phyloP scores from a whole-genome alignment of 768 basidiomycete species.

The Amanita fuliginea region DNA sequence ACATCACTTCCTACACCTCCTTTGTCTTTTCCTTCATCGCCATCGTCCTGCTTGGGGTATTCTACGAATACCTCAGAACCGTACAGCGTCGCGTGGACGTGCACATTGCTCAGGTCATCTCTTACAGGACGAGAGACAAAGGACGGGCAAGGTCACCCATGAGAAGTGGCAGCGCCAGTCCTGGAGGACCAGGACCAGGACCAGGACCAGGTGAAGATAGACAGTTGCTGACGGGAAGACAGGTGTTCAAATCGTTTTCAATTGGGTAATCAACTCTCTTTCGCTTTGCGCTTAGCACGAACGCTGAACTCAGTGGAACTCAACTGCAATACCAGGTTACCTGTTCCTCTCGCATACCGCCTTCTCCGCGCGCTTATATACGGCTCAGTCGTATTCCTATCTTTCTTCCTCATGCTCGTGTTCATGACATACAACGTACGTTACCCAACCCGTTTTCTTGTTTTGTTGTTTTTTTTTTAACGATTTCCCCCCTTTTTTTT shows the following conservation, averaged over 20 bases:
- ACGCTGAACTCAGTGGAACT: background rate
- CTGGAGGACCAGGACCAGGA: too few relatives aligned
- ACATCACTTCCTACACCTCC: slow-evolving; percentile 42
- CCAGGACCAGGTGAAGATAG: slow-evolving; percentile 25
- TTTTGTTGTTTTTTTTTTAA: background rate
- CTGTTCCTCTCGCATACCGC: slow-evolving; percentile 39
- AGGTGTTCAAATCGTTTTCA: slow-evolving; percentile 21
- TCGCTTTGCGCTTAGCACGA: background rate
- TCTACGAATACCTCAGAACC: slow-evolving; percentile 71
- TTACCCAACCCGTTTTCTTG: slow-evolving; percentile 5
- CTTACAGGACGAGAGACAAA: slow-evolving; percentile 36
- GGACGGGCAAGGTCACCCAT: slow-evolving; percentile 11
- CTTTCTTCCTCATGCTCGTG: slow-evolving; percentile 89
- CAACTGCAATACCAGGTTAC: too few relatives aligned
- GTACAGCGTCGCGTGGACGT: slow-evolving; percentile 50
- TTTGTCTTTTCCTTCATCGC: slow-evolving; percentile 58
- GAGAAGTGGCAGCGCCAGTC: slow-evolving; percentile 14
- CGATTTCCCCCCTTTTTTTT: background rate
- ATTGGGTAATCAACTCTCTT: slow-evolving; percentile 29
- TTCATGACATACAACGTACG: slow-evolving; percentile 96
- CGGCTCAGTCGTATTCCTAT: slow-evolving; percentile 64
- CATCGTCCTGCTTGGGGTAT: slow-evolving; percentile 57
- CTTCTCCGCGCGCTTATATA: slow-evolving; percentile 59
- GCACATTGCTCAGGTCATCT: slow-evolving; percentile 39
- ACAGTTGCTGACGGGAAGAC: slow-evolving; percentile 40